phyloP scores from a whole-genome alignment of 2,329 filamentous ascomycete species.

The Cladosporium sp. region DNA sequence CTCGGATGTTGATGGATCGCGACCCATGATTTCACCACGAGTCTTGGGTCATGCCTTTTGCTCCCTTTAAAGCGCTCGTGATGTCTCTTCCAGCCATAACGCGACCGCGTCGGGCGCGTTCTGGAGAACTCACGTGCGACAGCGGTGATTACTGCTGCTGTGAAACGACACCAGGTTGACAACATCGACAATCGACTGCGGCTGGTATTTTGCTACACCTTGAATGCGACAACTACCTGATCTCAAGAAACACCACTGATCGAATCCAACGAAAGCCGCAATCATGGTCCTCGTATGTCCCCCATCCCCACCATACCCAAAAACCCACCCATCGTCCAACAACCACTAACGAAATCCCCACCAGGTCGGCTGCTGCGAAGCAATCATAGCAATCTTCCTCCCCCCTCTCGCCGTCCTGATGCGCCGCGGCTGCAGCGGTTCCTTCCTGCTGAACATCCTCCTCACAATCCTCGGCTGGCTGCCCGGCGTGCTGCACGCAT shows the following conservation, averaged over 20 bases:
- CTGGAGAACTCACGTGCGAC: background rate
- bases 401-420: slow-evolving; percentile 87
- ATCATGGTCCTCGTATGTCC: slow-evolving; percentile 51
- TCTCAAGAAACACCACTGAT: background rate
- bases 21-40: background rate
- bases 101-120: background rate
- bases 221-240: background rate
- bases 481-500: slow-evolving; percentile 68
- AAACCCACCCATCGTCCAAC: background rate
- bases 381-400: slow-evolving; percentile 74
- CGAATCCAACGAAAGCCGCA: background rate
- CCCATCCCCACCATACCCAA: background rate
- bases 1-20: background rate
- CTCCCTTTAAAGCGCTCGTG: background rate
- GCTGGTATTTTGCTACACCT: background rate
- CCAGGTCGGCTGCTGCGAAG: slow-evolving; percentile 16
- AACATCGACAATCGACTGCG: background rate
- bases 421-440: slow-evolving; percentile 76
- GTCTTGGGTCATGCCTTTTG: background rate
- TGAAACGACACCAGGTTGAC: background rate
- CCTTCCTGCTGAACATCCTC: slow-evolving; percentile 85
- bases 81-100: background rate
- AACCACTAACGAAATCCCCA: background rate
- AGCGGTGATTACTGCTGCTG: too few species aligned
- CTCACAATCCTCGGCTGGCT: slow-evolving; percentile 68